Evolutionary conservation across 2,329 filamentous ascomycete species (phyloP), one percentile per base, ranked within the genome.

Genomic region (Curvularia sp.): DNA sequence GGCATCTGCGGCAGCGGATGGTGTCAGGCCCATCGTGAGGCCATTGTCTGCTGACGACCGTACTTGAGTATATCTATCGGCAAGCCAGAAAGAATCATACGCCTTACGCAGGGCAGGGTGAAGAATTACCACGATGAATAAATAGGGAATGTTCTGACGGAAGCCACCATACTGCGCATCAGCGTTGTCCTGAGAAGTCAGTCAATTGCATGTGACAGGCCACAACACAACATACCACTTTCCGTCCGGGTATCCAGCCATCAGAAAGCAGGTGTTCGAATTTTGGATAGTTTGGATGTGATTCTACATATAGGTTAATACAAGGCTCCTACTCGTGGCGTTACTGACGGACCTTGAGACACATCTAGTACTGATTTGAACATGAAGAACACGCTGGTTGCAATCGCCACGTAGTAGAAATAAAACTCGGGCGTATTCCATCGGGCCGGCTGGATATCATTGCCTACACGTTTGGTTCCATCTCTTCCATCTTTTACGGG

Each of bases 221-320:
- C 25, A 19, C 13, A 43, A 28, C 19, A n/a, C 28, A 43, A 66
- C 68, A 76, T 82, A 92, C 90, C 62, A 98, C 92, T 83, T 92
- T 92, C 58, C 94, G 90, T 25, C 94, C 94, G 7, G 90, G 90
- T 56, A 99, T 90, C 95, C 95, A 99, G 67, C 95, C 96, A 8
- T 87, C 83, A 2, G 87, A 88, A 15, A 99, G 84, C 38, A 89
- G 81, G 59, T 82, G 81, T 60, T 89, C 84, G 73, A 89, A 97
- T 66, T 89, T 90, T 57, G 83, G 75, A 74, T 95, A 99, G 66
- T 90, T 88, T 5, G 92, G 91, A 74, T 97, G 90, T 34, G 87
- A 88, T 59, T 89, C 93, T 96, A 28, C 2, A 6, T 10, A 30
- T 19, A 19, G 47, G 19, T 71, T 15, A 70, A 43, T 12, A 15